Evolutionary conservation across 2,329 filamentous ascomycete species (phyloP).

Genomic region (Ascochyta fabae): DNA sequence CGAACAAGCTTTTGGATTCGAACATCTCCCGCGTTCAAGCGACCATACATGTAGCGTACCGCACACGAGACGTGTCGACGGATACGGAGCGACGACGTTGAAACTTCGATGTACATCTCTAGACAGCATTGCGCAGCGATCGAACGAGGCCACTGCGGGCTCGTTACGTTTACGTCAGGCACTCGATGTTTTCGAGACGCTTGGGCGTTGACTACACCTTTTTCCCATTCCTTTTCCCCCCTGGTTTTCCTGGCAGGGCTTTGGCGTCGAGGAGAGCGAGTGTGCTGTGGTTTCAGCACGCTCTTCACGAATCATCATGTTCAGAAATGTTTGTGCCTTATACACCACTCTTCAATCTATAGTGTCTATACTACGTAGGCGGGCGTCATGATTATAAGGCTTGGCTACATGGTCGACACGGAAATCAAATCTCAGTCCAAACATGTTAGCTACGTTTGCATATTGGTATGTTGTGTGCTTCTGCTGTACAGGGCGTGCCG

Average conservation of each 20-base stretch:
- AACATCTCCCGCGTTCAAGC: constrained; percentile 4
- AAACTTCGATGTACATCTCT: constrained; percentile 9
- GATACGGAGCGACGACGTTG: background rate
- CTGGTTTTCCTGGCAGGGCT: constrained; percentile 3
- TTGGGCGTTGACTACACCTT: constrained; percentile 2
- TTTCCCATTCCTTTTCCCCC: too few relatives aligned
- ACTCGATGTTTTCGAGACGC: background rate
- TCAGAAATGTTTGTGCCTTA: constrained; percentile 30
- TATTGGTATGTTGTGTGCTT: too few relatives aligned
- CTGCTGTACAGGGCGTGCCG: background rate
- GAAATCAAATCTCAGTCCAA: constrained; percentile 14
- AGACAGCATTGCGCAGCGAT: constrained; percentile 13
- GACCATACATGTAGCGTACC: background rate
- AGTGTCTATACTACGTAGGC: constrained; percentile 35
- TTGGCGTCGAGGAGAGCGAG: constrained; percentile 2
- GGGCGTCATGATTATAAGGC: constrained; percentile 7
- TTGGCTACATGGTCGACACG: constrained; percentile 19
- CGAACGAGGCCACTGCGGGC: background rate
- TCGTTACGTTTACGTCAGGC: background rate
- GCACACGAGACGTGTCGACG: constrained; percentile 3
- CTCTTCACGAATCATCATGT: constrained; percentile 16
- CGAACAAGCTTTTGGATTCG: constrained; percentile 3
- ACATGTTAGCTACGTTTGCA: background rate
- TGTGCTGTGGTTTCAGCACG: constrained; percentile 4
- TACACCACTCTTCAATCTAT: constrained; percentile 28